Conservation (phyloP, 148 eudicot species). For the Euryodendron excelsum region DNA sequence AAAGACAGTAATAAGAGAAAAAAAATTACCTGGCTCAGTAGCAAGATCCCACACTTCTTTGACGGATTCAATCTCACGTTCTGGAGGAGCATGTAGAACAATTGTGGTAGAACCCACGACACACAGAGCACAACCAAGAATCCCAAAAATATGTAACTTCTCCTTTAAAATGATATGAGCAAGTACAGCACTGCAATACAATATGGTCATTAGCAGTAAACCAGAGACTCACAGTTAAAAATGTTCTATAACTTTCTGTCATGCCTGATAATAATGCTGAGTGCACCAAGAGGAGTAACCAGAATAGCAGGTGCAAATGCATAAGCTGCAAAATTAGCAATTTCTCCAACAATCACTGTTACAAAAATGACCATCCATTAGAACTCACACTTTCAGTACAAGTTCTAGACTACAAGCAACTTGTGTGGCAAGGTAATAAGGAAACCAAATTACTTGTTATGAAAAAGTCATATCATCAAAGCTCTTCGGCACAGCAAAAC, state of each 20-base stretch:
- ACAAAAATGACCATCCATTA: constrained; percentile 23
- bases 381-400: constrained; percentile 11
- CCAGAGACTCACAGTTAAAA: constrained; percentile 4
- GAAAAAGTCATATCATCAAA: neutral
- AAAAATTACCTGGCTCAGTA: constrained; percentile 69
- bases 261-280: constrained; percentile 82
- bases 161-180: constrained; percentile 70
- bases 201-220: constrained; percentile 25
- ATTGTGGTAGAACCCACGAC: constrained; percentile 83
- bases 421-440: neutral
- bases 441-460: neutral
- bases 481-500: neutral
- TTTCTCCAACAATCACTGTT: constrained; percentile 84
- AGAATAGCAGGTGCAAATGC: constrained; percentile 88
- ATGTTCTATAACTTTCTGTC: neutral
- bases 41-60: constrained; percentile 80
- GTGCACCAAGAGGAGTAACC: constrained; percentile 89
- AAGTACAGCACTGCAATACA: constrained; percentile 68
- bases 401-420: neutral
- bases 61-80: constrained; percentile 68
- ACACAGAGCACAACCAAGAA: constrained; percentile 78
- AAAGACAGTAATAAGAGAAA: neutral
- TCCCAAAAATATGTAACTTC: constrained; percentile 67
- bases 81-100: constrained; percentile 85
- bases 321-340: constrained; percentile 87